These are phyloP conservation scores for Hypoxylon sp. DNA, from an alignment of 2,329 filamentous ascomycete species.

Conservation along the genomic window DNA sequence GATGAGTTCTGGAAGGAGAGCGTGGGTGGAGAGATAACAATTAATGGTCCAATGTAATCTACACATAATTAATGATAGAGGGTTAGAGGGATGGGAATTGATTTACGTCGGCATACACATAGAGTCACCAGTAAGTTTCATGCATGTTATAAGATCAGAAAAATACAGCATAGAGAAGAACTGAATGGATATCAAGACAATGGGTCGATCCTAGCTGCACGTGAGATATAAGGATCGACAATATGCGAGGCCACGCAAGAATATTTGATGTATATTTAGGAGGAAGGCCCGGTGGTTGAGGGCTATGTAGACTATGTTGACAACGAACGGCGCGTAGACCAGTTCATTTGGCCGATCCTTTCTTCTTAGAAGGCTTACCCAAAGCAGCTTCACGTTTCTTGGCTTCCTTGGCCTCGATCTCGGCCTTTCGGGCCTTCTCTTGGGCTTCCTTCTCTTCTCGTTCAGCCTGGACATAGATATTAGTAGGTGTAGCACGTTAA, in stretches of 20 bases:
- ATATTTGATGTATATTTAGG: conserved; percentile 25
- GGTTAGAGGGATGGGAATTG: conserved; percentile 1
- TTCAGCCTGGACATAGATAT: conserved; percentile 64
- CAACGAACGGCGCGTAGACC: background rate
- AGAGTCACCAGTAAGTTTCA: background rate
- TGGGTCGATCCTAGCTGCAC: background rate
- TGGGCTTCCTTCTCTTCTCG: conserved; percentile 69
- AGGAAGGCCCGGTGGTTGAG: background rate
- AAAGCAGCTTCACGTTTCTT: conserved; percentile 69
- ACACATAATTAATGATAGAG: background rate
- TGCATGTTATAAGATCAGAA: background rate
- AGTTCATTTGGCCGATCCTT: conserved; percentile 58
- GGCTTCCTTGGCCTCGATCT: conserved; percentile 69
- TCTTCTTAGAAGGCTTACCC: conserved; percentile 60
- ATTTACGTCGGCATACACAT: background rate
- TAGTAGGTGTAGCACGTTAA: conserved; percentile 35
- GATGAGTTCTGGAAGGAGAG: conserved; percentile 81
- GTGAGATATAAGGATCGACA: background rate
- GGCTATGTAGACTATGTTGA: conserved; percentile 23
- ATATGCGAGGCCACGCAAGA: conserved; percentile 5
- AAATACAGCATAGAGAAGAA: background rate
- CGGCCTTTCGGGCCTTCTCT: conserved; percentile 63
- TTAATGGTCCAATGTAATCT: conserved; percentile 7
- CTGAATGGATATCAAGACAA: background rate
- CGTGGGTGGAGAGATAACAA: conserved; percentile 59